phyloP scores from a whole-genome alignment of 75 land plant species.

The Pseudotsuga menziesii region DNA sequence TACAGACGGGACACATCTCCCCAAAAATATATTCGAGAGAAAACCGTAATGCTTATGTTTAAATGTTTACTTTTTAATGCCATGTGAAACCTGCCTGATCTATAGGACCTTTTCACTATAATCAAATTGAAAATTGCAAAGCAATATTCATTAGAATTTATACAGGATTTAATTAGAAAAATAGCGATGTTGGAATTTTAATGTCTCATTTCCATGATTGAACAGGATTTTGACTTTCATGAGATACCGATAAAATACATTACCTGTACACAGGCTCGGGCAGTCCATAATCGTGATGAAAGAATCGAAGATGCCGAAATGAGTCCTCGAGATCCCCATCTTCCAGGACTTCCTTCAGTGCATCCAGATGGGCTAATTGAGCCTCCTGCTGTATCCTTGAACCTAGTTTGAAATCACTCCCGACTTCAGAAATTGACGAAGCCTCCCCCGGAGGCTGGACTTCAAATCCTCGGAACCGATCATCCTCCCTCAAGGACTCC shows the following conservation, averaged over 20 bases:
- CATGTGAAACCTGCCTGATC: too few species aligned
- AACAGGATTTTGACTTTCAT: too few species aligned
- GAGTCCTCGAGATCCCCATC: slow-evolving; percentile 42
- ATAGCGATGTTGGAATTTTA: too few species aligned
- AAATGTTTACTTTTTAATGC: too few species aligned
- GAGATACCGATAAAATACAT: not conserved
- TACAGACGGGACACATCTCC: too few species aligned
- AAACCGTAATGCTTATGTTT: too few species aligned
- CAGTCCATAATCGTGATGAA: slow-evolving; percentile 59
- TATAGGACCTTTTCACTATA: too few species aligned
- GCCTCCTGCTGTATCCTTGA: slow-evolving; percentile 36
- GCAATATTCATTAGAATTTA: too few species aligned
- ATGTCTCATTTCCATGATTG: too few species aligned
- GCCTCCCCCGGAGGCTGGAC: slow-evolving; percentile 9
- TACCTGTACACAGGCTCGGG: slow-evolving; percentile 61
- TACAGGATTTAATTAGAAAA: too few species aligned
- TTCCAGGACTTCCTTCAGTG: slow-evolving; percentile 37
- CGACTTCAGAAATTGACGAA: slow-evolving; percentile 15
- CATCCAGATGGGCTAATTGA: slow-evolving; percentile 65
- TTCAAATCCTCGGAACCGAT: slow-evolving; percentile 12
- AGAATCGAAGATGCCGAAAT: slow-evolving; percentile 45
- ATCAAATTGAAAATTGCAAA: too few species aligned
- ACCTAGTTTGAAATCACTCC: slow-evolving; percentile 17
- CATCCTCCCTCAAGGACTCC: not conserved
- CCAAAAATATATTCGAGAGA: too few species aligned